Conservation (phyloP, 805 yeast species). For the Brettanomyces bruxellensis region DNA sequence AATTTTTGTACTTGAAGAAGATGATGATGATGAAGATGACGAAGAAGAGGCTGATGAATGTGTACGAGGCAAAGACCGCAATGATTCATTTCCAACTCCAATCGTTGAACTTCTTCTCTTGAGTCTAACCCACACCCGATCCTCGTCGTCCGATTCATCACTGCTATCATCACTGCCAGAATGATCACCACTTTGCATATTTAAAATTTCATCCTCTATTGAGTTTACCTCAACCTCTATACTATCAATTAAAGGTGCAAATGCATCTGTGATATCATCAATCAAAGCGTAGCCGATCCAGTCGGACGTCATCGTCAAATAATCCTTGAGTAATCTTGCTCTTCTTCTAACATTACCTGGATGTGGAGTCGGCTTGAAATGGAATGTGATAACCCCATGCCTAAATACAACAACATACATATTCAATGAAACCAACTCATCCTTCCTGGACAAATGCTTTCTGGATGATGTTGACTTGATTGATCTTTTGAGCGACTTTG, state of each 20-base stretch:
- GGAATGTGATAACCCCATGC: constrained; percentile 88
- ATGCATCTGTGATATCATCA: constrained; percentile 95
- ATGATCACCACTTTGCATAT: constrained; percentile 66
- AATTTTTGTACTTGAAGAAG: constrained; percentile 32
- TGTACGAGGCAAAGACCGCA: constrained; percentile 3
- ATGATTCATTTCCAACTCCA: constrained; percentile 16
- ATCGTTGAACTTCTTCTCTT: constrained; percentile 22
- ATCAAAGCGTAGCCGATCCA: constrained; percentile 96
- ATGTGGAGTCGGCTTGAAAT: constrained; percentile 91
- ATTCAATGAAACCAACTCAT: constrained; percentile 78
- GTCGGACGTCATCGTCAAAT: constrained; percentile 82
- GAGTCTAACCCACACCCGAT: constrained; percentile 23
- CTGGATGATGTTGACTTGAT: constrained; percentile 14
- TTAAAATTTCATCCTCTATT: constrained; percentile 87
- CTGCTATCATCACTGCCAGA: constrained; percentile 37
- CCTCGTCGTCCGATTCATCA: constrained; percentile 32
- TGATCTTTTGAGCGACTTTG: constrained; percentile 2
- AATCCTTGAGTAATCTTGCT: constrained; percentile 79
- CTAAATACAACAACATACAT: constrained; percentile 89
- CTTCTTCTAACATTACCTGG: constrained; percentile 93
- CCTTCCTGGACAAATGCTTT: constrained; percentile 19
- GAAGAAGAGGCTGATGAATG: constrained; percentile 12
- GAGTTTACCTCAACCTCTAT: constrained; percentile 90
- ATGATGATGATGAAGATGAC: constrained; percentile 14
- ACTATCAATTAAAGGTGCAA: constrained; percentile 91